These are phyloP conservation scores for Oenanthe sinensis DNA, from an alignment of 129 eudicot genomes.

Conservation along the genomic window DNA sequence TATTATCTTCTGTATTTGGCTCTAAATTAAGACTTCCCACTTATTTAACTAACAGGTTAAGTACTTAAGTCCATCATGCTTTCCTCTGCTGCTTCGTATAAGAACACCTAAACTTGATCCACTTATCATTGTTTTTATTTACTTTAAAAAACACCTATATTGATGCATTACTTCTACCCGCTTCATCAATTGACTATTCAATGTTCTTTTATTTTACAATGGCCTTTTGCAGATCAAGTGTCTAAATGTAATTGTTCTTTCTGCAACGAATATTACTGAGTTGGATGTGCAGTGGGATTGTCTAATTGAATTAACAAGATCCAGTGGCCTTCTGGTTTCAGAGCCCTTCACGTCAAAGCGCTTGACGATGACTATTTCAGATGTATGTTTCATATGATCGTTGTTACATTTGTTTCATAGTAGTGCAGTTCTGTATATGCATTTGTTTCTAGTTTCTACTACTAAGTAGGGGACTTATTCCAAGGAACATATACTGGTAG, in stretches of 20 bases:
- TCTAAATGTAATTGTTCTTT: slow-evolving; percentile 70
- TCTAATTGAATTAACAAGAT: slow-evolving; percentile 40
- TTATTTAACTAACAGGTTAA: neutral
- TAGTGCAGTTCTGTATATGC: neutral
- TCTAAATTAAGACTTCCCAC: neutral
- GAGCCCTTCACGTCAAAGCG: slow-evolving; percentile 55
- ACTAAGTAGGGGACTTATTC: neutral
- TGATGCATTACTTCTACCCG: neutral
- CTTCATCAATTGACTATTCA: too few relatives aligned
- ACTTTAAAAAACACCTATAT: neutral
- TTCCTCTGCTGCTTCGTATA: neutral
- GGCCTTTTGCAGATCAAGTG: slow-evolving; percentile 71
- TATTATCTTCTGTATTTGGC: neutral
- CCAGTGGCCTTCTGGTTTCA: slow-evolving; percentile 33
- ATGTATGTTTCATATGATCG: slow-evolving; percentile 38
- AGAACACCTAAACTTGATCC: neutral
- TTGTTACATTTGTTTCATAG: neutral
- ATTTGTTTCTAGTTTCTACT: neutral
- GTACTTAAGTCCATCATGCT: neutral
- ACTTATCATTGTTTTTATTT: too few relatives aligned
- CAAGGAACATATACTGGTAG: neutral
- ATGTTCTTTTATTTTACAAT: neutral
- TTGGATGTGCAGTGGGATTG: slow-evolving; percentile 70
- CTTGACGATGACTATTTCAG: slow-evolving; percentile 50
- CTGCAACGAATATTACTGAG: slow-evolving; percentile 68